These are phyloP conservation scores for Hevea brasiliensis DNA, from an alignment of 345 rosid species.

Conservation along the genomic window DNA sequence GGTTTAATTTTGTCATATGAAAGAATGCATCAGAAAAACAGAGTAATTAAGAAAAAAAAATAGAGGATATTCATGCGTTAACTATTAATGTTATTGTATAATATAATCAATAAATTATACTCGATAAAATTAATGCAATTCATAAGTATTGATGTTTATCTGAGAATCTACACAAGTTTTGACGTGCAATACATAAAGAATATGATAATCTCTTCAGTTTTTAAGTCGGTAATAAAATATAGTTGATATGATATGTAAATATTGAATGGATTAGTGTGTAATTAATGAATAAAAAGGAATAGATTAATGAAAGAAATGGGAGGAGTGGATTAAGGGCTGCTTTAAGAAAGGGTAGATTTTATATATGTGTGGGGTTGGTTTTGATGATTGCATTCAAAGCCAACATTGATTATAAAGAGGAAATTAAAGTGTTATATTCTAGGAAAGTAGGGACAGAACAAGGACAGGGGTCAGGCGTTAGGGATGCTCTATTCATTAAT, in stretches of 20 bases:
- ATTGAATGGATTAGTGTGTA: neutral
- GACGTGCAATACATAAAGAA: too few species aligned
- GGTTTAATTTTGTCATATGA: neutral
- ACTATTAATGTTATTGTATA: too few species aligned
- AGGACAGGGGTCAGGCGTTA: neutral
- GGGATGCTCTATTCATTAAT: conserved; percentile 6
- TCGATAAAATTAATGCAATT: too few species aligned
- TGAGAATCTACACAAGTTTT: too few species aligned
- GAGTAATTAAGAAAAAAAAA: too few species aligned
- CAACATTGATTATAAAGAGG: neutral
- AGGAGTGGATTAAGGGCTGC: conserved; percentile 18
- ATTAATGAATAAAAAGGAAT: neutral
- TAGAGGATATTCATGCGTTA: too few species aligned
- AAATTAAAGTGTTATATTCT: neutral
- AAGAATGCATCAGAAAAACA: too few species aligned
- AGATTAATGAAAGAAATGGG: neutral
- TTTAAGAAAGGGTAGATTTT: conserved; percentile 2
- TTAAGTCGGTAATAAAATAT: too few species aligned
- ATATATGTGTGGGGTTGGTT: neutral
- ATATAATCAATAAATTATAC: neutral
- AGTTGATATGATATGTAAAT: too few species aligned
- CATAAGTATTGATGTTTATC: too few species aligned
- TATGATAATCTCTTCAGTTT: too few species aligned
- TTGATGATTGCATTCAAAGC: conserved; percentile 14
- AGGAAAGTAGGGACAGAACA: neutral